Evolutionary conservation across 129 eudicot species (phyloP).

Genomic region (Ambrosia artemisiifolia): DNA sequence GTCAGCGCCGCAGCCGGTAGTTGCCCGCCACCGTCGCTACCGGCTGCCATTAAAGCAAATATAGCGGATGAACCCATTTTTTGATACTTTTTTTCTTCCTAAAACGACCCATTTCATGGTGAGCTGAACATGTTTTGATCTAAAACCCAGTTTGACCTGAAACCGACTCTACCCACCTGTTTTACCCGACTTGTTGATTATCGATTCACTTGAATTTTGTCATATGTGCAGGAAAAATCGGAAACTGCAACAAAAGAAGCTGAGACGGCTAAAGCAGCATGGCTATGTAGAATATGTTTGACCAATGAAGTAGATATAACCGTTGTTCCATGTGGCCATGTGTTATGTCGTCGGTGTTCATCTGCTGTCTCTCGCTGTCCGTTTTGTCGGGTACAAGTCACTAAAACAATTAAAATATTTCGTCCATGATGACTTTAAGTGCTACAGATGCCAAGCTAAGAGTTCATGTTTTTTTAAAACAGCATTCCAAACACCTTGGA

Average conservation of each 20-base stretch:
- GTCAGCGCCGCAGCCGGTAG: background rate
- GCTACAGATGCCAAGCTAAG: background rate
- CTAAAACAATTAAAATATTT: conserved; percentile 64
- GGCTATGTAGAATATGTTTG: conserved; percentile 90
- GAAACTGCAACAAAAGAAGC: conserved; percentile 90
- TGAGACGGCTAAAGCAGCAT: conserved; percentile 94
- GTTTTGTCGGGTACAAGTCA: conserved; percentile 89
- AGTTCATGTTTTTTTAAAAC: background rate
- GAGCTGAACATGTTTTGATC: background rate
- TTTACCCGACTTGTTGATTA: background rate
- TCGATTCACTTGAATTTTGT: background rate
- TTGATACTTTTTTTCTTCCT: no score
- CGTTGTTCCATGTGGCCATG: conserved; percentile 90
- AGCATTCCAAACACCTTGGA: conserved; percentile 3
- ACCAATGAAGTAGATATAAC: conserved; percentile 75
- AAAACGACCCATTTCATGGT: no score
- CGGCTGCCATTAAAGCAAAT: background rate
- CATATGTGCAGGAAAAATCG: conserved; percentile 64
- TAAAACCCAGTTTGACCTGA: background rate
- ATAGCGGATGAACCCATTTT: background rate
- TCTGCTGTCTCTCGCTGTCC: conserved; percentile 96
- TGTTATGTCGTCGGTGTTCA: conserved; percentile 83
- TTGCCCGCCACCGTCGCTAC: background rate
- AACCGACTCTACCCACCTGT: background rate
- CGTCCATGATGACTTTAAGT: conserved; percentile 56